Conservation (phyloP, 257 asterid genomes). For the Asclepias syriaca region DNA sequence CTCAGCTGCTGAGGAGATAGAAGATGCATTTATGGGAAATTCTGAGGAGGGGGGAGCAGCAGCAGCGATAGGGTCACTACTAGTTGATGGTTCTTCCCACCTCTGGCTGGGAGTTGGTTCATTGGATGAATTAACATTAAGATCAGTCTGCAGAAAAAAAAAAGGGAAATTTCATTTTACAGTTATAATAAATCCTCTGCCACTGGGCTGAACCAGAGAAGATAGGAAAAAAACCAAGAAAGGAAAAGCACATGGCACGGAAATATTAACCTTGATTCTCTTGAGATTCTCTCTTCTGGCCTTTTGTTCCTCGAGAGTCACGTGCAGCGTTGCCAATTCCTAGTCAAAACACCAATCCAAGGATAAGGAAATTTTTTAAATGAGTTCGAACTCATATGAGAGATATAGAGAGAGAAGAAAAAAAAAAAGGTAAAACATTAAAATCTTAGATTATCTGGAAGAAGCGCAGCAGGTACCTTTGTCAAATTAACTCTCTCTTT, state of each 20-base stretch:
- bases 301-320: constrained; percentile 24
- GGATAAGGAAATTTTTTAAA: not conserved
- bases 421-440: too few species aligned
- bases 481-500: constrained; percentile 25
- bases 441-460: not conserved
- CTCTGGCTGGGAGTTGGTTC: not conserved
- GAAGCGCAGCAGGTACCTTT: constrained; percentile 13
- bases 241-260: not conserved
- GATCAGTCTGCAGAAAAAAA: constrained; percentile 23
- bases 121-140: constrained; percentile 18
- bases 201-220: too few species aligned
- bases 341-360: constrained; percentile 5
- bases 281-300: constrained; percentile 25
- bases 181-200: too few species aligned
- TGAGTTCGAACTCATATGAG: not conserved
- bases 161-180: too few species aligned
- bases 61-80: not conserved
- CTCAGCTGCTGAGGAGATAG: constrained; percentile 7
- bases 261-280: constrained; percentile 31
- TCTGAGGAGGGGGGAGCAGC: not conserved
- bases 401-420: too few species aligned
- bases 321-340: constrained; percentile 29
- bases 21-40: constrained; percentile 18
- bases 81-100: constrained; percentile 18
- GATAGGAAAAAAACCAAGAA: not conserved